Percentiles rank a stretch among this genome's conserved stretches.
These are phyloP conservation scores for Coniferiporia weirii DNA, from an alignment of 1,284 basidiomycete species.

Conservation along the genomic window DNA sequence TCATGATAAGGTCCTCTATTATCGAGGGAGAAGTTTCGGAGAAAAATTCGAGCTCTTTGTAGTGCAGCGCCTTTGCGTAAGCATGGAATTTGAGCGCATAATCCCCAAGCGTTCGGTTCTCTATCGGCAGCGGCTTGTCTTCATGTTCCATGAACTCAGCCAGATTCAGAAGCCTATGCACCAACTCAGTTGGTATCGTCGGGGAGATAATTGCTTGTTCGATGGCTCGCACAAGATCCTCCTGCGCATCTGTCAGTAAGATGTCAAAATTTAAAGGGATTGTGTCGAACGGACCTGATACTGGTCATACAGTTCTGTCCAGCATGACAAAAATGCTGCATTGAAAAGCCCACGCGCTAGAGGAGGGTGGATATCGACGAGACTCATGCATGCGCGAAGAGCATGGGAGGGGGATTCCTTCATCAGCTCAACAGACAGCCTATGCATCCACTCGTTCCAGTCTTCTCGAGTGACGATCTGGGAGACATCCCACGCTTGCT, in stretches of 20 bases:
- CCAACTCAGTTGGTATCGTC: conserved; percentile 82
- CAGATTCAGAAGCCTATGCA: conserved; percentile 93
- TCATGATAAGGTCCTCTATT: conserved; percentile 92
- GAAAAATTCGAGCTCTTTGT: conserved; percentile 98
- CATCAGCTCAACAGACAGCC: conserved; percentile 94
- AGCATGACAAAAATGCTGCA: conserved; percentile 97
- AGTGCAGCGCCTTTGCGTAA: conserved; percentile 97
- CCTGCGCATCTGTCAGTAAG: conserved; percentile 41
- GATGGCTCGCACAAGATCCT: conserved; percentile 89
- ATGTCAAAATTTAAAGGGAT: conserved; percentile 1
- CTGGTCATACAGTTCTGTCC: conserved; percentile 93
- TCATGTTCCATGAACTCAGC: conserved; percentile 99
- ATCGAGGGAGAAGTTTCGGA: conserved; percentile 80
- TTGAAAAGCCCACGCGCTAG: conserved; percentile 96
- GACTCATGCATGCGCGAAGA: conserved; percentile 89
- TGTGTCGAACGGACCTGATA: conserved; percentile 63
- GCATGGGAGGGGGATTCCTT: conserved; percentile 98
- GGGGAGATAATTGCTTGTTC: conserved; percentile 82
- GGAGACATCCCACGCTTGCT: conserved; percentile 94
- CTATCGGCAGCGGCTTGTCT: conserved; percentile 93
- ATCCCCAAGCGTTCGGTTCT: conserved; percentile 89
- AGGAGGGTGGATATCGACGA: conserved; percentile 90
- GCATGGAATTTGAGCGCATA: conserved; percentile 93
- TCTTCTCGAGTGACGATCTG: conserved; percentile 79
- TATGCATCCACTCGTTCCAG: conserved; percentile 96